Evolutionary conservation across 176 grass and related monocot genomes (phyloP), one percentile per base, ranked within the genome.

Genomic region (Hsuehochloa calcarea): DNA sequence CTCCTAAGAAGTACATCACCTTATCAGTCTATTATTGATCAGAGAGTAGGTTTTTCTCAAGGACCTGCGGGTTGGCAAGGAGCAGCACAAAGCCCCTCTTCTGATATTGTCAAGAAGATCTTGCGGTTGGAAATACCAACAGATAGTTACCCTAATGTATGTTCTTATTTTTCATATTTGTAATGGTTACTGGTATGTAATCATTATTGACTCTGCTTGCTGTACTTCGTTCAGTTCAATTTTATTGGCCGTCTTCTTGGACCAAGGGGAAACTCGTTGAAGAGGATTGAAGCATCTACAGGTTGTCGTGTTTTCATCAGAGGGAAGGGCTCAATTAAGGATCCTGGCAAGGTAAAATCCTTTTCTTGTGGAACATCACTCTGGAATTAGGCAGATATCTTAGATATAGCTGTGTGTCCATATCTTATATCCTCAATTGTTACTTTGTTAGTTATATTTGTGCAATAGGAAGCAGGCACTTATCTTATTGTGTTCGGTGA

Each of bases 221-320:
- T 0, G 31, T 77, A 49, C 61, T 84, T 74, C 62, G 8, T 85
- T 71, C 85, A 98, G 96, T 98, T 94, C 79, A 98, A 98, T 94
- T 98, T 98, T 86, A 94, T 98, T 47, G 91, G 96, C 12, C 93
- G 96, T 54, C 96, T 98, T 94, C 93, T 98, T 60, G 96, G 96
- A 49, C 96, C 96, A 69, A 95, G 91, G 35, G 95, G 95, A 39
- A 98, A 98, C 89, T 98, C 96, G 20, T 79, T 98, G 56, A 98
- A 98, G 89, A 92, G 96, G 88, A 91, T 98, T 37, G 96, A 98
- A 85, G 84, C 90, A 81, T 94, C 96, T 65, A 94, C 96, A 14
- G 96, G 96, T 41, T 98, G 96, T 67, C 96, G 96, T 82, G 93
- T 98, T 89, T 98, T 94, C 82, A 98, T 98, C 65, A 90, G 96